Percentiles rank a stretch among this genome's conserved stretches.
Conservation (phyloP, 257 asterid species). For the Solanum chmielewskii region DNA sequence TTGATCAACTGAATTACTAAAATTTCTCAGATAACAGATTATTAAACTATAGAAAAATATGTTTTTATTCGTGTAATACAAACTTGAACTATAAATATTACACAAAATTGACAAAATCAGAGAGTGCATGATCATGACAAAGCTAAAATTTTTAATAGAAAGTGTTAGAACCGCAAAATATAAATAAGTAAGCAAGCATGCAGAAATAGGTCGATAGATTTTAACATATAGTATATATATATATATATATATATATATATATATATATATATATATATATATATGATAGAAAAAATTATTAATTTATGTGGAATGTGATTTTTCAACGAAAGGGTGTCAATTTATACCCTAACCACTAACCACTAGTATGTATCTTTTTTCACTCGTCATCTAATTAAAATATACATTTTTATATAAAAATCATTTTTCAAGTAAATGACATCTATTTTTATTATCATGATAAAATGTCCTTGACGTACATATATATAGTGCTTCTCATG, state of each 20-base stretch:
- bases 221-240: too few species aligned
- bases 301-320: background rate
- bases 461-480: background rate
- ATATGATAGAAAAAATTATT: too few species aligned
- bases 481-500: background rate
- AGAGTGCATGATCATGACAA: background rate
- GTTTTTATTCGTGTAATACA: background rate
- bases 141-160: too few species aligned
- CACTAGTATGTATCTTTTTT: background rate
- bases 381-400: background rate
- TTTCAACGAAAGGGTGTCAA: background rate
- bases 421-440: background rate
- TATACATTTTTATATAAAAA: background rate
- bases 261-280: too few species aligned
- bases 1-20: background rate
- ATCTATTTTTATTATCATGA: background rate
- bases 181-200: background rate
- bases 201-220: background rate
- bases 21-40: too few species aligned
- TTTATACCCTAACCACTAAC: background rate
- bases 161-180: too few species aligned
- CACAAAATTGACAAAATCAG: background rate
- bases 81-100: background rate
- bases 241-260: too few species aligned
- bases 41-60: too few species aligned